Conservation (phyloP, 2,329 filamentous ascomycete genomes). For the Sporothrix luriei region DNA sequence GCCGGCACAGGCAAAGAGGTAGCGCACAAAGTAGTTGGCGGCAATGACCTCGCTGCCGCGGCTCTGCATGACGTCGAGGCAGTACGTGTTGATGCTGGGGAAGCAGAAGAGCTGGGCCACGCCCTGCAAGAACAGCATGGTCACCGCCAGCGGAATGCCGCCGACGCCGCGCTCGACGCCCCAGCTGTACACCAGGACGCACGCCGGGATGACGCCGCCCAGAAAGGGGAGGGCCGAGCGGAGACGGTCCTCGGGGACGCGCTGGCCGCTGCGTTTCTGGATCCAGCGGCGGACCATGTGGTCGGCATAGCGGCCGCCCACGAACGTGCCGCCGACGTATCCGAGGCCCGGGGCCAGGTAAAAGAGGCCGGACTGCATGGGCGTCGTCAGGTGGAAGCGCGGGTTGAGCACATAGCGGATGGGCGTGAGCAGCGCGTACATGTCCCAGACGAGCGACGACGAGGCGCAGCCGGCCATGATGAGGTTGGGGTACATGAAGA, state of each 20-base stretch:
- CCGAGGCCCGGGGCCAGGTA: slow-evolving; percentile 71
- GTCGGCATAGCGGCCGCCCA: slow-evolving; percentile 71
- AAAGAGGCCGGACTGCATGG: slow-evolving; percentile 67
- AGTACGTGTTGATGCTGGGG: slow-evolving; percentile 72
- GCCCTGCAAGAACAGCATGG: slow-evolving; percentile 70
- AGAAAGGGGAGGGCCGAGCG: slow-evolving; percentile 63
- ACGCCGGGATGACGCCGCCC: slow-evolving; percentile 62
- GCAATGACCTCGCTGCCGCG: slow-evolving; percentile 73
- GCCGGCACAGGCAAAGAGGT: slow-evolving; percentile 71
- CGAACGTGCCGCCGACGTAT: slow-evolving; percentile 66
- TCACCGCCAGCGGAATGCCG: slow-evolving; percentile 57
- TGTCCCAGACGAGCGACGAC: slow-evolving; percentile 68
- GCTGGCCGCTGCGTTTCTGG: slow-evolving; percentile 54
- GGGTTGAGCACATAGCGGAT: slow-evolving; percentile 73
- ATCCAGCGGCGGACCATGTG: slow-evolving; percentile 65
- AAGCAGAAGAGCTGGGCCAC: slow-evolving; percentile 71
- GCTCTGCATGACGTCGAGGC: slow-evolving; percentile 76
- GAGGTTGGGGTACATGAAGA: slow-evolving; percentile 67
- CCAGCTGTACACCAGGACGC: slow-evolving; percentile 72
- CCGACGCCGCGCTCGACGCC: slow-evolving; percentile 45
- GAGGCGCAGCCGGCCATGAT: slow-evolving; percentile 60
- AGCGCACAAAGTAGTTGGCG: slow-evolving; percentile 77
- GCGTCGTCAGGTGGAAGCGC: slow-evolving; percentile 64
- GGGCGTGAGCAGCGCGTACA: slow-evolving; percentile 67
- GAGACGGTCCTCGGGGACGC: slow-evolving; percentile 70